phyloP scores from a whole-genome alignment of 73 alveolate genomes.

The Vitrella brassicaformis region DNA sequence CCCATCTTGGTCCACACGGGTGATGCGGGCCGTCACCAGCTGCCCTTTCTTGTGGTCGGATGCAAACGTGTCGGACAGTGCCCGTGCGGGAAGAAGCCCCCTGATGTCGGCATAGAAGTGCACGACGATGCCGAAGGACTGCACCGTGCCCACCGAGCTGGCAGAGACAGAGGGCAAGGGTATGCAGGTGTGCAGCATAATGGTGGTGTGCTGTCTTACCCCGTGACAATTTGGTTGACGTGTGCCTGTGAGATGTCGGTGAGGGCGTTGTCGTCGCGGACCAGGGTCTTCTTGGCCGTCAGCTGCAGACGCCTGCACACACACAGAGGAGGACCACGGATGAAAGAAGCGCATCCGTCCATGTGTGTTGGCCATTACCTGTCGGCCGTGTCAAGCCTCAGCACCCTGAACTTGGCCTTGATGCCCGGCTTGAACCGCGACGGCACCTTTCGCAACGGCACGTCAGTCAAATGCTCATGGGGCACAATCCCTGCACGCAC shows the following conservation, averaged over 20 bases:
- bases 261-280: slow-evolving; percentile 8
- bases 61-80: neutral
- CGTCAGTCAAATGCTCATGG: slow-evolving; percentile 27
- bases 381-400: slow-evolving; percentile 3
- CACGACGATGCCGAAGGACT: slow-evolving; percentile 11
- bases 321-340: neutral
- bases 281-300: slow-evolving; percentile 24
- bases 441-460: slow-evolving; percentile 21
- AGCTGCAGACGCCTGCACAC: slow-evolving; percentile 4
- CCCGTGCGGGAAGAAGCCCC: neutral
- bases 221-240: slow-evolving; percentile 6
- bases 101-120: slow-evolving; percentile 15
- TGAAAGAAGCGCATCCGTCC: neutral
- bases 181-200: too few species aligned
- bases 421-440: slow-evolving; percentile 12
- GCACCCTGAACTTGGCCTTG: slow-evolving; percentile 28
- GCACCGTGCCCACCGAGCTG: too few species aligned
- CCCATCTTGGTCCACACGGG: too few species aligned
- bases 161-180: too few species aligned
- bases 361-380: too few species aligned
- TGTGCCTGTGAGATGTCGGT: neutral
- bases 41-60: too few species aligned
- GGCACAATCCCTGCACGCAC: slow-evolving; percentile 23
- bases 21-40: too few species aligned
- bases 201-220: too few species aligned